Conservation (phyloP, 306 rosid species). For the Rosa chinensis region DNA sequence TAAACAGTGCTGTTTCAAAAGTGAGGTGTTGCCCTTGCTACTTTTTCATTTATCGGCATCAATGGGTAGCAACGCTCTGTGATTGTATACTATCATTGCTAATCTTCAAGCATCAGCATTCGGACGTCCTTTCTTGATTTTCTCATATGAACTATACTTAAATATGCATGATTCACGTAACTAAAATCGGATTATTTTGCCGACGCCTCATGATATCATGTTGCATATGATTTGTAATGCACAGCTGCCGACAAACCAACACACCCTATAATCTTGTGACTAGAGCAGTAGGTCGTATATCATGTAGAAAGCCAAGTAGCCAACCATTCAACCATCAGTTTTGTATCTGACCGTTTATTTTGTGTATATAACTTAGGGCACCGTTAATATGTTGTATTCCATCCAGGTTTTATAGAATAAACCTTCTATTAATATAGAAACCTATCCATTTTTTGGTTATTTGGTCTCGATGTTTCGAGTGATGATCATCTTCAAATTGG, state of each 20-base stretch:
- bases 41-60: not conserved
- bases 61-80: not conserved
- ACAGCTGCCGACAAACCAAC: not conserved
- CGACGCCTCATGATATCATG: not conserved
- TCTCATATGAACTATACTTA: not conserved
- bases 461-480: not conserved
- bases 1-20: not conserved
- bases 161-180: not conserved
- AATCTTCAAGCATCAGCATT: not conserved
- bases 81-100: not conserved
- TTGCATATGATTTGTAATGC: conserved; percentile 6
- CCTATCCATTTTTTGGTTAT: not conserved
- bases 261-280: not conserved
- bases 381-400: not conserved
- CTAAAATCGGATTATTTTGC: not conserved
- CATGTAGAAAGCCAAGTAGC: not conserved
- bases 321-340: not conserved
- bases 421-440: no score
- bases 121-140: not conserved
- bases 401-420: no score
- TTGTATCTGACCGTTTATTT: not conserved
- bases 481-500: not conserved
- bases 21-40: not conserved
- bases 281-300: not conserved
- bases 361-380: not conserved